Evolutionary conservation across 805 yeast species (phyloP).

Genomic region (Kuraishia borneana): DNA sequence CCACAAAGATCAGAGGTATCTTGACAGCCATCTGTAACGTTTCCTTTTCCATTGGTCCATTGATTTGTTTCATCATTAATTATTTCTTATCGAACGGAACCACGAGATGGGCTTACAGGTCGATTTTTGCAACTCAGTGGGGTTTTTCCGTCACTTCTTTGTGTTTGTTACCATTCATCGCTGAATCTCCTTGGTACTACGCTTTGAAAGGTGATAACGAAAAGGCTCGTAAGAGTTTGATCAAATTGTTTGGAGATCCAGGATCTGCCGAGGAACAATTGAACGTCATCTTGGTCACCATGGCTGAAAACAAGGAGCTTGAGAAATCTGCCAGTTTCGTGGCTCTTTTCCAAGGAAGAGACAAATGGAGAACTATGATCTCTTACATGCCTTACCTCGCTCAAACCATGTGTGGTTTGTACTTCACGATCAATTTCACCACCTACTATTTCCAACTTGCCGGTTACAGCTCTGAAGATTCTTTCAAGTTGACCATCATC

Average conservation of each 20-base stretch:
- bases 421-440: slow-evolving; percentile 50
- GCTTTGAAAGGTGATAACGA: slow-evolving; percentile 27
- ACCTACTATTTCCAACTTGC: slow-evolving; percentile 23
- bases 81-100: slow-evolving; percentile 16
- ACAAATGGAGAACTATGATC: slow-evolving; percentile 33
- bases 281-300: slow-evolving; percentile 7
- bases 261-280: slow-evolving; percentile 2
- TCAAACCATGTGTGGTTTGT: slow-evolving; percentile 52
- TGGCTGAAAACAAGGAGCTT: slow-evolving; percentile 21
- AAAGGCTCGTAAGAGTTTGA: slow-evolving; percentile 26
- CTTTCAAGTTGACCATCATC: slow-evolving; percentile 15
- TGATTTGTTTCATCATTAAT: slow-evolving; percentile 21
- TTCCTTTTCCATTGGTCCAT: slow-evolving; percentile 28
- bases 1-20: slow-evolving; percentile 27
- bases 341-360: slow-evolving; percentile 38
- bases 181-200: slow-evolving; percentile 12
- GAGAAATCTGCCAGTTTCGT: slow-evolving; percentile 16
- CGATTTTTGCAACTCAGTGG: slow-evolving; percentile 11
- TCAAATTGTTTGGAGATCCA: slow-evolving; percentile 6
- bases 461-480: slow-evolving; percentile 6
- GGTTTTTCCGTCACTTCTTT: slow-evolving; percentile 4
- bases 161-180: slow-evolving; percentile 5
- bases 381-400: slow-evolving; percentile 40
- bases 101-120: slow-evolving; percentile 9
- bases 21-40: slow-evolving; percentile 29